These are phyloP conservation scores for Stephanodiscus triporus DNA, from an alignment of 108 stramenopile genomes.

Conservation along the genomic window DNA sequence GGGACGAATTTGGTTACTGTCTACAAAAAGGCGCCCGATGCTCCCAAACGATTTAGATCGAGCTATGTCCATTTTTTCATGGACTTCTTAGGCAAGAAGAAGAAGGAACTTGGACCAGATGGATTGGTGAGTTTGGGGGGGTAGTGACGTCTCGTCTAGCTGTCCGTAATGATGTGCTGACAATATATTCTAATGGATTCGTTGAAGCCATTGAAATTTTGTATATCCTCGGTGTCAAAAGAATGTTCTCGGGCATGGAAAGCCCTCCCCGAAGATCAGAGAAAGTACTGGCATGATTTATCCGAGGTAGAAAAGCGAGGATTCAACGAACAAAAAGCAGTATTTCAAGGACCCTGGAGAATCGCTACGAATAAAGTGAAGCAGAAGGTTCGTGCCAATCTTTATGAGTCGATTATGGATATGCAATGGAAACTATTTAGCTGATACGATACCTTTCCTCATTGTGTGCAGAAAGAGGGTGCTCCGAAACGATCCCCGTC, in stretches of 20 bases:
- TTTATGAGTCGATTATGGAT: neutral
- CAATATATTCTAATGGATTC: neutral
- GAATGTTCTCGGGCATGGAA: conserved; percentile 45
- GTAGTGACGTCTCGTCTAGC: no score
- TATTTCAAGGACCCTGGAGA: conserved; percentile 41
- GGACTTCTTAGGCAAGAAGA: conserved; percentile 33
- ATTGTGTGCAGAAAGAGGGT: conserved; percentile 38
- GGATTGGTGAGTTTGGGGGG: conserved; percentile 27
- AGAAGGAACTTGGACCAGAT: conserved; percentile 28
- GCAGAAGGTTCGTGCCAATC: conserved; percentile 25
- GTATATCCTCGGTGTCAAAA: conserved; percentile 27
- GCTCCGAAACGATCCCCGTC: conserved; percentile 63
- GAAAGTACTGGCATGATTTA: conserved; percentile 48
- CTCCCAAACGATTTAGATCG: conserved; percentile 59
- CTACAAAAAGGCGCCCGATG: conserved; percentile 53
- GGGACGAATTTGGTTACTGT: conserved; percentile 14
- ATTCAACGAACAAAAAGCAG: conserved; percentile 45
- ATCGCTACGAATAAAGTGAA: conserved; percentile 35
- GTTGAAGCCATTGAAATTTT: conserved; percentile 16
- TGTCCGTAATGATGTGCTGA: conserved; percentile 19
- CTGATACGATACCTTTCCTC: conserved; percentile 1
- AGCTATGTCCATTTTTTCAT: conserved; percentile 62
- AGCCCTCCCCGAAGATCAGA: conserved; percentile 42
- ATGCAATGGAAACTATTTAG: neutral
- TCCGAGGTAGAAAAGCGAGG: conserved; percentile 48